A percentile compares a stretch with the other conserved stretches of the same genome.
These are phyloP conservation scores for Ceratobasidium sp. DNA, from an alignment of 1,284 basidiomycete species.

Conservation along the genomic window DNA sequence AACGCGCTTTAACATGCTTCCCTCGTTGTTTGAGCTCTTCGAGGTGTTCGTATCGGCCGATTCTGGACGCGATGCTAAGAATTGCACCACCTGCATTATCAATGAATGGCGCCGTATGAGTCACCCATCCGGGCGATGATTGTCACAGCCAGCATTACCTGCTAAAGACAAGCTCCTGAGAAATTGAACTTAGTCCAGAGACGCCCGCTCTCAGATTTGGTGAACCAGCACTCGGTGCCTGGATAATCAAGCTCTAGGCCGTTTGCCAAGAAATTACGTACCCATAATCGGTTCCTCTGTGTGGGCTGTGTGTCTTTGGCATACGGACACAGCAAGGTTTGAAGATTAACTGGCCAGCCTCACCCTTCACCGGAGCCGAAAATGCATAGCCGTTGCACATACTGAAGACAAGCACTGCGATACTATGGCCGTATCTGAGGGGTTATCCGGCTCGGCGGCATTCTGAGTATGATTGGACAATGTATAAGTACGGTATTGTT, in stretches of 20 bases:
- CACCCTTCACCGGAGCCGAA: background rate
- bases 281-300: background rate
- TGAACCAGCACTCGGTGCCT: background rate
- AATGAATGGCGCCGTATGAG: background rate
- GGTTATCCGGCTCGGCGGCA: background rate
- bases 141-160: background rate
- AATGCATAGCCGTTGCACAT: background rate
- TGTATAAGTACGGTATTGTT: too few species aligned
- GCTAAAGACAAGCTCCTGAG: too few species aligned
- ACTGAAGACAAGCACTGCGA: background rate
- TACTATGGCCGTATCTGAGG: background rate
- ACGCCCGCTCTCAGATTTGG: background rate
- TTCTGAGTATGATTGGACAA: background rate
- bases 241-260: background rate
- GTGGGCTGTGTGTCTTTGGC: background rate
- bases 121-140: background rate
- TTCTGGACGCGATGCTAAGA: slow-evolving; percentile 19
- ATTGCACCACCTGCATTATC: slow-evolving; percentile 24
- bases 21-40: slow-evolving; percentile 38
- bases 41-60: slow-evolving; percentile 35
- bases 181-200: background rate
- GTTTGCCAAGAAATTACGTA: background rate
- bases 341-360: background rate
- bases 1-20: slow-evolving; percentile 21
- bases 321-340: background rate